These are phyloP conservation scores for Diaporthe caulivora DNA, from an alignment of 2,329 filamentous ascomycete genomes.

Conservation along the genomic window DNA sequence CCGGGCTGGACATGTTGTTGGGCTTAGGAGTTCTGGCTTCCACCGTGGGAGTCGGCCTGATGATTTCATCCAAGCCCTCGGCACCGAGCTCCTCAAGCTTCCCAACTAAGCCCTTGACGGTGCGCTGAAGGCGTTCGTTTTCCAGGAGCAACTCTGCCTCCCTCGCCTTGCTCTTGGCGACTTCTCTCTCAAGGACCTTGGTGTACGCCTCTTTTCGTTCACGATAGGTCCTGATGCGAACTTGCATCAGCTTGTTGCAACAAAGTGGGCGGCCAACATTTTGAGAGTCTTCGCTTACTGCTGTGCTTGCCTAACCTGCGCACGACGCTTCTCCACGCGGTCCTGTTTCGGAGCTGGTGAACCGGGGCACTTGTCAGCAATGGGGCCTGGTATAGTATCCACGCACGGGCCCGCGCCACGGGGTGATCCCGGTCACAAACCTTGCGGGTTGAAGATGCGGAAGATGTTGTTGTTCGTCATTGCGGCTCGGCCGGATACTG, in stretches of 20 bases:
- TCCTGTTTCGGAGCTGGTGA: conserved; percentile 44
- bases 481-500: not conserved
- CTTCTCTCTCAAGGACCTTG: conserved; percentile 46
- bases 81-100: conserved; percentile 41
- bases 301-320: conserved; percentile 47
- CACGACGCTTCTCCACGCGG: conserved; percentile 44
- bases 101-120: conserved; percentile 38
- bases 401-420: accelerated
- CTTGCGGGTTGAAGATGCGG: conserved; percentile 50
- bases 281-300: conserved; percentile 41
- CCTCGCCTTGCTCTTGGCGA: conserved; percentile 40
- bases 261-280: not conserved
- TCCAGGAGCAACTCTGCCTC: conserved; percentile 43
- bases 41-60: not conserved
- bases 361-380: conserved; percentile 10
- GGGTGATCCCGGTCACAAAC: conserved; percentile 36
- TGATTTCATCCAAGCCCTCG: conserved; percentile 18
- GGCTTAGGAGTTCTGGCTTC: not conserved
- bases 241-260: not conserved
- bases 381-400: no score
- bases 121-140: conserved; percentile 39
- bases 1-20: not conserved
- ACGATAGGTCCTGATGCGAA: conserved; percentile 45
- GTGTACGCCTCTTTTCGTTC: conserved; percentile 48
- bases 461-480: conserved; percentile 45